Evolutionary conservation across 805 yeast genomes (phyloP).

Genomic region (Schizosaccharomyces lindneri): DNA sequence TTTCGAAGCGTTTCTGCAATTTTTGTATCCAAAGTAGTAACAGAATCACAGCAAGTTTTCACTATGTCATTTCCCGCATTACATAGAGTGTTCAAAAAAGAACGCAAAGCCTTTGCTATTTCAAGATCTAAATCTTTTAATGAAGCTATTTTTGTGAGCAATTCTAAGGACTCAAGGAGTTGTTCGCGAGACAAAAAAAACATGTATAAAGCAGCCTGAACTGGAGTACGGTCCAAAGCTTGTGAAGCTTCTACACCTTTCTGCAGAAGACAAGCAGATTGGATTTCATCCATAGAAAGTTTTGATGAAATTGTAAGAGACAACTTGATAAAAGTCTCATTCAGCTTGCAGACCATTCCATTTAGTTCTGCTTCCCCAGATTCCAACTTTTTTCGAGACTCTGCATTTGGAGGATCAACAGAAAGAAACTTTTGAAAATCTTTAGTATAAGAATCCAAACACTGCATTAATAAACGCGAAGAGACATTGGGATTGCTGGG

Average conservation of each 20-base stretch:
- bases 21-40: neutral
- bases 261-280: neutral
- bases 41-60: neutral
- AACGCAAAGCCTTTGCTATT: neutral
- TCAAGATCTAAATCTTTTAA: neutral
- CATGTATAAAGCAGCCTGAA: neutral
- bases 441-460: neutral
- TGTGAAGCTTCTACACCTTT: neutral
- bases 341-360: neutral
- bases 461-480: neutral
- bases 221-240: neutral
- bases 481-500: neutral
- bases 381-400: neutral
- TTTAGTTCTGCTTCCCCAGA: neutral
- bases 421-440: neutral
- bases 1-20: neutral
- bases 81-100: neutral
- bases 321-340: neutral
- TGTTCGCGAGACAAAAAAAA: neutral
- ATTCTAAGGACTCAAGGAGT: neutral
- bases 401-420: neutral
- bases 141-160: neutral
- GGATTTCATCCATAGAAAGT: neutral
- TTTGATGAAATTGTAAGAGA: neutral
- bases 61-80: neutral